Percentiles rank a stretch among this genome's conserved stretches.
Evolutionary conservation across 2,329 filamentous ascomycete genomes (phyloP).

Genomic region (Curvularia verruculosa): DNA sequence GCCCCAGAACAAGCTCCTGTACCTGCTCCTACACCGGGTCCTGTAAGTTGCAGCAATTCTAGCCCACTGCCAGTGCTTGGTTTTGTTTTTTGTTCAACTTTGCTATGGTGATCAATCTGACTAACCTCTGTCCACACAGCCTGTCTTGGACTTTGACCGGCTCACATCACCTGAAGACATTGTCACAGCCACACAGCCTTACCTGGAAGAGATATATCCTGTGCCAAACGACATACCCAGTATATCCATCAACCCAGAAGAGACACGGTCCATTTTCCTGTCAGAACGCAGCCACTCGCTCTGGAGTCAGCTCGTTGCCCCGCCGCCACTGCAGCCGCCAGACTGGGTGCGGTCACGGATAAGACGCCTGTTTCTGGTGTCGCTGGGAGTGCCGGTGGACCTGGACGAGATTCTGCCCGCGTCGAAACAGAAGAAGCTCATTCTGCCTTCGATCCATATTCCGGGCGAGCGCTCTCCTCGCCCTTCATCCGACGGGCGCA

Average conservation of each 20-base stretch:
- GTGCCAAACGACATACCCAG: constrained; percentile 52
- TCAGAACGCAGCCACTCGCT: constrained; percentile 87
- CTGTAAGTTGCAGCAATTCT: constrained; percentile 55
- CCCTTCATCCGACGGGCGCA: constrained; percentile 48
- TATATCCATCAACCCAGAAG: constrained; percentile 44
- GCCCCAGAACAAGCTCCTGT: constrained; percentile 47
- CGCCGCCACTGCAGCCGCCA: constrained; percentile 90
- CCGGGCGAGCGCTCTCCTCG: constrained; percentile 47
- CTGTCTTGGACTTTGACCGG: constrained; percentile 70
- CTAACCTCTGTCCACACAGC: constrained; percentile 53
- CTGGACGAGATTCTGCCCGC: constrained; percentile 96
- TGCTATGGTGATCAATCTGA: constrained; percentile 36
- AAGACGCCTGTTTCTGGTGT: constrained; percentile 91
- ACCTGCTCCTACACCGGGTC: constrained; percentile 51
- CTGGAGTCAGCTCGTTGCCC: constrained; percentile 95
- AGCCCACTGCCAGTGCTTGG: constrained; percentile 43
- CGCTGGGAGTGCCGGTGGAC: constrained; percentile 92
- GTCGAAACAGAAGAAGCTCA: constrained; percentile 96
- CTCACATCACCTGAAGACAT: constrained; percentile 66
- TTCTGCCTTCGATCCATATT: constrained; percentile 77
- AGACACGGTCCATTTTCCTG: constrained; percentile 59
- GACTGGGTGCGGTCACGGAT: constrained; percentile 98
- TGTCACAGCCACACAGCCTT: constrained; percentile 65
- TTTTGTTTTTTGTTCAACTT: constrained; percentile 42
- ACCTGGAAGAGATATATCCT: constrained; percentile 66